Evolutionary conservation across 2,329 filamentous ascomycete genomes (phyloP).

Genomic region (Colletotrichum lindemuthianum): DNA sequence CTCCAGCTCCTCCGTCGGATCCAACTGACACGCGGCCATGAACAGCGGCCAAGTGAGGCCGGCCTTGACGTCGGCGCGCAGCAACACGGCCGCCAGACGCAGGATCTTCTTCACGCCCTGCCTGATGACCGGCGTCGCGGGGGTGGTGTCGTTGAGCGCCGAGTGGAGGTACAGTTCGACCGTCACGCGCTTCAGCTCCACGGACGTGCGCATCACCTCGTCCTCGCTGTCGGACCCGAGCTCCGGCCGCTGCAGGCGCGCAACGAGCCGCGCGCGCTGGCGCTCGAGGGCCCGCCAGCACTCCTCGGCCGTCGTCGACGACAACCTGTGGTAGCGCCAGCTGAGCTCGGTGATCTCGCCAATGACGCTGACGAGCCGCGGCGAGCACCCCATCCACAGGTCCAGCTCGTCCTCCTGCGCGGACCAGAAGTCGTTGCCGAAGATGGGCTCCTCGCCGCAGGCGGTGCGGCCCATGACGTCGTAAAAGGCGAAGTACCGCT

Average conservation of each 20-base stretch:
- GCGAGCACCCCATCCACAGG: conserved; percentile 56
- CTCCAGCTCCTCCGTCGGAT: conserved; percentile 48
- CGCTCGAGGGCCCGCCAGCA: conserved; percentile 28
- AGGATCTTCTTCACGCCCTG: conserved; percentile 46
- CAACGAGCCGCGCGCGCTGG: conserved; percentile 21
- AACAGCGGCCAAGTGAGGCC: conserved; percentile 54
- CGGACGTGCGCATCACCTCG: conserved; percentile 45
- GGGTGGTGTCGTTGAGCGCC: conserved; percentile 51
- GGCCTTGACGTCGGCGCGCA: conserved; percentile 44
- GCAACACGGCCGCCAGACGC: conserved; percentile 44
- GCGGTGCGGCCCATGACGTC: conserved; percentile 58
- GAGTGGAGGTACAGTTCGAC: conserved; percentile 54
- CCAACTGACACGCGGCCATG: conserved; percentile 53
- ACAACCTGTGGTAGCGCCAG: conserved; percentile 42
- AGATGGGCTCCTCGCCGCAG: conserved; percentile 53
- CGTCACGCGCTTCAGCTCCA: conserved; percentile 53
- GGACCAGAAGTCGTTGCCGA: conserved; percentile 55
- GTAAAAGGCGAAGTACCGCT: conserved; percentile 57
- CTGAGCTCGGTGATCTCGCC: conserved; percentile 54
- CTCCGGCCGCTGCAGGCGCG: conserved; percentile 17
- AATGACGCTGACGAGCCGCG: conserved; percentile 52
- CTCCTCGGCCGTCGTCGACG: conserved; percentile 20
- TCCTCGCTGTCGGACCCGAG: conserved; percentile 40
- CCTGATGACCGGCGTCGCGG: conserved; percentile 43
- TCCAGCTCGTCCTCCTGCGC: conserved; percentile 48